Evolutionary conservation across 306 rosid species (phyloP).

Genomic region (Cicer cuneatum): DNA sequence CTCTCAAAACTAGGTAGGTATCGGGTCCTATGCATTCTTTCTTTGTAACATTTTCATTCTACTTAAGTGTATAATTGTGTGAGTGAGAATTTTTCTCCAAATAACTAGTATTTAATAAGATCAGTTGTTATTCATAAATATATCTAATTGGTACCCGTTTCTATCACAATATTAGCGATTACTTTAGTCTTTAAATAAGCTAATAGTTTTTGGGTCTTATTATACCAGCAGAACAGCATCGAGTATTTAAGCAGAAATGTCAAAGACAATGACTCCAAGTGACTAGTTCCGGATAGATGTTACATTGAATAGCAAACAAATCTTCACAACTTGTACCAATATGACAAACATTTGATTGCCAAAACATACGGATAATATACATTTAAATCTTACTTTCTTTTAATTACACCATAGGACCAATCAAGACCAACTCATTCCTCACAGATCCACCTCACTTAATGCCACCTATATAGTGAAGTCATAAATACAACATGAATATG

Average conservation of each 20-base stretch:
- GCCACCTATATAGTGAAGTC: constrained; percentile 21
- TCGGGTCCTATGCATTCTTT: no score
- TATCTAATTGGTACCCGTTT: no score
- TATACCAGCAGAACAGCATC: background rate
- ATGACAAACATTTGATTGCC: constrained; percentile 1
- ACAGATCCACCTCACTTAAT: constrained; percentile 23
- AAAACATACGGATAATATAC: background rate
- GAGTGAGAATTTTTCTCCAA: no score
- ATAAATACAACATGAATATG: background rate
- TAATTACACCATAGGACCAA: constrained; percentile 14
- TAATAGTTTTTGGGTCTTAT: background rate
- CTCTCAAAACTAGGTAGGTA: no score
- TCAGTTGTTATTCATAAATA: no score
- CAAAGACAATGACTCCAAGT: background rate
- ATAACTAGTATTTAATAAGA: no score
- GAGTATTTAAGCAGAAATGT: background rate
- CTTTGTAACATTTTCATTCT: no score
- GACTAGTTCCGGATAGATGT: no score
- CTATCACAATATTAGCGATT: no score
- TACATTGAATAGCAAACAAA: constrained; percentile 3
- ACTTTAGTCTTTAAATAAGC: no score
- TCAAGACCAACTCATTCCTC: constrained; percentile 31
- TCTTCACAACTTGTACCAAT: background rate
- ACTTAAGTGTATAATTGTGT: no score
- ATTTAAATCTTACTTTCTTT: background rate